Conservation (phyloP, 176 grass and related monocot genomes). For the Panicum miliaceum region DNA sequence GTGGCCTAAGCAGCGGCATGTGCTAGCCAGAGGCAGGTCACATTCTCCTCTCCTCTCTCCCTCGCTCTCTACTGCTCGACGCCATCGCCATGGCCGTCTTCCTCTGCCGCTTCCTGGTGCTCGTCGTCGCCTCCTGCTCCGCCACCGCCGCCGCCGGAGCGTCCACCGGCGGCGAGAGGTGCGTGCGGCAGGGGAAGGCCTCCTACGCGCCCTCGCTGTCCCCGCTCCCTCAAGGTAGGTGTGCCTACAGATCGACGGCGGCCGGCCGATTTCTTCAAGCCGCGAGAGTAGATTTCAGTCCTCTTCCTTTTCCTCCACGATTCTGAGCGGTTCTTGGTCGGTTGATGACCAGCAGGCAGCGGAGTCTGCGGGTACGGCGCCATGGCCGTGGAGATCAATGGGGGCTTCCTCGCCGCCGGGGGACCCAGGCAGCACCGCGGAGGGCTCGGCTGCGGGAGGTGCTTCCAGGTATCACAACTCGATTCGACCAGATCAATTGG, state of each 20-base stretch:
- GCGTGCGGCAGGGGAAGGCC: slow-evolving; percentile 53
- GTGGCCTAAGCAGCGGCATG: slow-evolving; percentile 9
- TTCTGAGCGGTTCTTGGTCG: background rate
- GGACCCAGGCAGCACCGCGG: slow-evolving; percentile 55
- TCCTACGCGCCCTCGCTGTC: slow-evolving; percentile 54
- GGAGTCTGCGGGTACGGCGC: slow-evolving; percentile 72
- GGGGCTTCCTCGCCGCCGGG: slow-evolving; percentile 68
- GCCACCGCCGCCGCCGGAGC: background rate
- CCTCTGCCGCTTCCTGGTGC: background rate
- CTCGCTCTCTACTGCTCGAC: background rate
- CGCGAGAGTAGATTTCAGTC: background rate
- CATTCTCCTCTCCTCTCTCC: background rate
- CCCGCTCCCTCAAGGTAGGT: slow-evolving; percentile 3
- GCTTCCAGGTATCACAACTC: slow-evolving; percentile 58
- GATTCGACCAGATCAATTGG: background rate
- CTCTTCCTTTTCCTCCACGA: background rate
- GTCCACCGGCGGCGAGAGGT: slow-evolving; percentile 41
- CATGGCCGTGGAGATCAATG: slow-evolving; percentile 66
- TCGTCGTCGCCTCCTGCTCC: slow-evolving; percentile 7
- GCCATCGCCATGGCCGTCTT: slow-evolving; percentile 24
- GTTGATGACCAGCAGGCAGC: slow-evolving; percentile 28
- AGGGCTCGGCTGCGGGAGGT: slow-evolving; percentile 69
- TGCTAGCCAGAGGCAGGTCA: slow-evolving; percentile 11
- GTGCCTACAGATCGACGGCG: background rate
- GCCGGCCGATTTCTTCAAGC: background rate